phyloP scores from a whole-genome alignment of 805 yeast species.

The Monosporozyma siamensis region DNA sequence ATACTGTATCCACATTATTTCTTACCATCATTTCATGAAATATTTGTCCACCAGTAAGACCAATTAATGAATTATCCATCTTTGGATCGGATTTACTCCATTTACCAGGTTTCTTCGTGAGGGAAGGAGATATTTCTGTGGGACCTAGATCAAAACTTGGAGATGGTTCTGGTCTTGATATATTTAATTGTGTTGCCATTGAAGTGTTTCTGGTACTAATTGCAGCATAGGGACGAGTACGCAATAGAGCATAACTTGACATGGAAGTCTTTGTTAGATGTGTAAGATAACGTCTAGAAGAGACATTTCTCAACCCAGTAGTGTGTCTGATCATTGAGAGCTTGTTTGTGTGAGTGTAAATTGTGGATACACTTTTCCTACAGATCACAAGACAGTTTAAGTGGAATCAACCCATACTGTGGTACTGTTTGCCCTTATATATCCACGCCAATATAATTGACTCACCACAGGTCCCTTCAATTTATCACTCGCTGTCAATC shows the following conservation, averaged over 20 bases:
- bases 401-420: too few relatives aligned
- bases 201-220: background rate
- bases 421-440: too few relatives aligned
- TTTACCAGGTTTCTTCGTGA: background rate
- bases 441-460: too few relatives aligned
- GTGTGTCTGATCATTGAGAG: slow-evolving; percentile 1
- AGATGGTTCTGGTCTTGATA: slow-evolving; percentile 29
- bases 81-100: slow-evolving; percentile 7
- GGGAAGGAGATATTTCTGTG: too few relatives aligned
- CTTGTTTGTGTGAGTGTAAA: background rate
- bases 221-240: slow-evolving; percentile 2
- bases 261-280: slow-evolving; percentile 1
- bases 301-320: background rate
- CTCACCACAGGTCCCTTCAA: too few relatives aligned
- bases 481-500: too few relatives aligned
- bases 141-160: slow-evolving; percentile 29
- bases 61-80: slow-evolving; percentile 84
- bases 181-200: background rate
- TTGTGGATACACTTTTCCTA: too few relatives aligned
- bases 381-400: too few relatives aligned
- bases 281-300: background rate
- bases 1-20: slow-evolving; percentile 89
- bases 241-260: slow-evolving; percentile 2
- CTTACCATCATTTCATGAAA: slow-evolving; percentile 98
- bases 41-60: slow-evolving; percentile 96